Evolutionary conservation across 2,329 filamentous ascomycete species (phyloP).

Genomic region (Arthroderma uncinatum): DNA sequence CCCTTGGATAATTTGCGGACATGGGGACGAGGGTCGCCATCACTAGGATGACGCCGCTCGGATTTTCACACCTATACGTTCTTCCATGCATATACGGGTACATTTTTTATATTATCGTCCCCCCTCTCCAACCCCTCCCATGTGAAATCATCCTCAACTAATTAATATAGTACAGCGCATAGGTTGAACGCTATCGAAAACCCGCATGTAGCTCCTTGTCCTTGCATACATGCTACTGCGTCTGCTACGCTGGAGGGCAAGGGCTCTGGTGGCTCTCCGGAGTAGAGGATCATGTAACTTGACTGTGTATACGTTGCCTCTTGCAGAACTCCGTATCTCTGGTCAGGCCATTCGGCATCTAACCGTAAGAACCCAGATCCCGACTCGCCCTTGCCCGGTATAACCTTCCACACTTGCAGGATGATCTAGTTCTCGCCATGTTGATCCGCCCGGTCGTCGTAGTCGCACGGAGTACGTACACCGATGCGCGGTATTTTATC

Average conservation of each 20-base stretch:
- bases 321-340: neutral
- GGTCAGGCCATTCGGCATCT: constrained; percentile 3
- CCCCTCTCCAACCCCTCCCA: neutral
- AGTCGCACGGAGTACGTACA: neutral
- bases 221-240: neutral
- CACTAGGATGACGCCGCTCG: neutral
- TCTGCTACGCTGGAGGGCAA: neutral
- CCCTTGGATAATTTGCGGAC: neutral
- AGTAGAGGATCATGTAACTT: neutral
- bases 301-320: neutral
- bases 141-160: neutral
- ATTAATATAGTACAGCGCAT: neutral
- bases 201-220: neutral
- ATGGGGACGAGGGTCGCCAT: neutral
- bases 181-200: neutral
- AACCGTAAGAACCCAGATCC: neutral
- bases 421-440: neutral
- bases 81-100: constrained; percentile 4
- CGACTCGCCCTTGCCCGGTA: neutral
- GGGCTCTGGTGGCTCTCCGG: neutral
- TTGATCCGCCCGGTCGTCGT: neutral
- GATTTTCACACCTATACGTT: neutral
- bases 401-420: neutral
- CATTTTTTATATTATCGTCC: neutral
- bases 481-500: neutral